These are phyloP conservation scores for Pseudopithomyces chartarum DNA, from an alignment of 2,329 filamentous ascomycete species.

Conservation along the genomic window DNA sequence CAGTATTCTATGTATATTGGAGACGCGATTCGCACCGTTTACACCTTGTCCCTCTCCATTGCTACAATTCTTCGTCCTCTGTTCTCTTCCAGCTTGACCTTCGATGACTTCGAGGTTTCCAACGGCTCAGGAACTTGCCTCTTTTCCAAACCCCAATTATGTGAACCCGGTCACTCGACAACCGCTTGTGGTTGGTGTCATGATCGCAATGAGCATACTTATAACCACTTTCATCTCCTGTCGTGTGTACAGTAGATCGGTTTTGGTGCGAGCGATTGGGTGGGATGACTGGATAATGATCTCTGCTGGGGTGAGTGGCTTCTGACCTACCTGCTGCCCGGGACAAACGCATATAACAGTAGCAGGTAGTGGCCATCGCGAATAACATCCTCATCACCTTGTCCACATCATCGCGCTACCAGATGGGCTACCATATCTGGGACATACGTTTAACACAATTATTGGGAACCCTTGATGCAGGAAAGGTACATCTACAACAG, in stretches of 20 bases:
- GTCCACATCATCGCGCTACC: slow-evolving; percentile 28
- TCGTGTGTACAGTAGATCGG: slow-evolving; percentile 32
- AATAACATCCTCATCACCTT: slow-evolving; percentile 33
- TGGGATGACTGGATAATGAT: slow-evolving; percentile 21
- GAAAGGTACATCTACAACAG: slow-evolving; percentile 18
- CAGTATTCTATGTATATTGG: slow-evolving; percentile 36
- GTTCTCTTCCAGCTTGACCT: no score
- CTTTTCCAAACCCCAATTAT: slow-evolving; percentile 37
- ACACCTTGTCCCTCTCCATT: no score
- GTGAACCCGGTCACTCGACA: slow-evolving; percentile 29
- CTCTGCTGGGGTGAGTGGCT: slow-evolving; percentile 25
- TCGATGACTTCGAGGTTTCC: slow-evolving; percentile 32
- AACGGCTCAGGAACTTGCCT: slow-evolving; percentile 27
- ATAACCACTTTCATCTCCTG: slow-evolving; percentile 23
- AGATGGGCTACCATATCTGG: slow-evolving; percentile 38
- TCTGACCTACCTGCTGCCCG: not conserved
- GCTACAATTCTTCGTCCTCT: no score
- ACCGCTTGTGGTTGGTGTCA: slow-evolving; percentile 28
- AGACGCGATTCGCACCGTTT: no score
- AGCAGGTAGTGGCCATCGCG: slow-evolving; percentile 23
- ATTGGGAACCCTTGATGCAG: slow-evolving; percentile 20
- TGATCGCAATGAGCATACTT: slow-evolving; percentile 27
- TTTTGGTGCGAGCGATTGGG: slow-evolving; percentile 28
- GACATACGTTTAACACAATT: slow-evolving; percentile 24
- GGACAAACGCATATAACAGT: no score